Evolutionary conservation across 2,329 filamentous ascomycete genomes (phyloP).

Genomic region (Ploettnerulaceae sp.): DNA sequence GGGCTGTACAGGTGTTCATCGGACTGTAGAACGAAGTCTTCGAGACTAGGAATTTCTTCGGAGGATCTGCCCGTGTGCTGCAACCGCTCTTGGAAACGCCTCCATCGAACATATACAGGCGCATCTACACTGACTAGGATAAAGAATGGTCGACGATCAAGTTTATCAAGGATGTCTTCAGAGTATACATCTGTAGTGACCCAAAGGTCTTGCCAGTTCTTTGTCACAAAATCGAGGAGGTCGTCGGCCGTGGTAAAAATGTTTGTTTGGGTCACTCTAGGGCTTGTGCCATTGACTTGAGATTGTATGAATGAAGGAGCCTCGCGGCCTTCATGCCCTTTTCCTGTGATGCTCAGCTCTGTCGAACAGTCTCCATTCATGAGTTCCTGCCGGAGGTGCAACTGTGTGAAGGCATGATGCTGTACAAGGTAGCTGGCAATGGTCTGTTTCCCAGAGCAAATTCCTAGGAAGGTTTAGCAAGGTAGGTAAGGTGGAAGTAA

Average conservation of each 20-base stretch:
- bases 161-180: slow-evolving; percentile 66
- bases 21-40: slow-evolving; percentile 51
- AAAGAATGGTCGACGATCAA: slow-evolving; percentile 83
- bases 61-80: slow-evolving; percentile 25
- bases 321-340: not conserved
- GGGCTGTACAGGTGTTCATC: slow-evolving; percentile 74
- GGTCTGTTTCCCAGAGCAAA: slow-evolving; percentile 88
- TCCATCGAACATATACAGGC: slow-evolving; percentile 78
- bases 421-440: slow-evolving; percentile 84
- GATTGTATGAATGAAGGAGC: no score
- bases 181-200: slow-evolving; percentile 80
- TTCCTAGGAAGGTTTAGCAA: slow-evolving; percentile 49
- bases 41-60: slow-evolving; percentile 38
- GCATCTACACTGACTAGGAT: slow-evolving; percentile 88
- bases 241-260: slow-evolving; percentile 58
- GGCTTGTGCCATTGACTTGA: slow-evolving; percentile 10
- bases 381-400: slow-evolving; percentile 49
- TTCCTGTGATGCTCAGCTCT: not conserved
- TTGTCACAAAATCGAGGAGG: slow-evolving; percentile 81
- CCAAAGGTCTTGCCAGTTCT: slow-evolving; percentile 76
- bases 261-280: slow-evolving; percentile 20
- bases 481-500: not conserved
- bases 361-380: slow-evolving; percentile 8
- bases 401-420: slow-evolving; percentile 73
- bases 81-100: slow-evolving; percentile 61